Evolutionary conservation across 2,329 filamentous ascomycete genomes (phyloP), one percentile per base, ranked within the genome.

Genomic region (Aureobasidium vineae): DNA sequence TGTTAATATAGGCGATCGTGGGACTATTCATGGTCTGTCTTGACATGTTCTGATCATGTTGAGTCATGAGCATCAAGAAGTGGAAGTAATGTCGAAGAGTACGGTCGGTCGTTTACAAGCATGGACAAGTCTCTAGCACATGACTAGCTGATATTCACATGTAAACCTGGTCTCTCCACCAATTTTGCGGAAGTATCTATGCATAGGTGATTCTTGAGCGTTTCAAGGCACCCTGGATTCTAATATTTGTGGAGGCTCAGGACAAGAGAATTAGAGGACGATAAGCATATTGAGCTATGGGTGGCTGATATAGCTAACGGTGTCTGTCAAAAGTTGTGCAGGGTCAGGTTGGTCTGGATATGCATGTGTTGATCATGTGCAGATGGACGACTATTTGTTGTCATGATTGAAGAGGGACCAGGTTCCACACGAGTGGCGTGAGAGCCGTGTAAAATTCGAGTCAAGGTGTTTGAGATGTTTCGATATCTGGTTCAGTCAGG

Each of bases 351-450:
- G 53, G 15, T 41, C 19, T 56, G 53, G 38, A 45, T 40, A 43
- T 59, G 54, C 21, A 41, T 43, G 28, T 11, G 8, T 23, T n/a
- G 54, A 59, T 59, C 38, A 59, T 59, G 38, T 59, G 54, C 38
- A 43, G 16, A 45, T 16, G 26, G 26, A 26, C 43, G 7, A 23
- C 13, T 43, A 26, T 59, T 45, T 43, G 38, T 59, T 45, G 54
- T 41, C 36, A 56, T 50, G 47, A 15, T 7, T 1, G 23, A 50
- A 28, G 3, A 45, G n/a, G 15, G 21, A 45, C 8, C 43, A 47
- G 2, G 8, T 47, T 13, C 8, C 5, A 19, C 43, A 23, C 13
- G 8, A n/a, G 43, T 19, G 3, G 43, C 33, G 33, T 36, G 33
- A 36, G 33, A 36, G 33, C 2, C 11, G 33, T 15, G 13, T 2